Evolutionary conservation across 1,284 basidiomycete species (phyloP), one percentile per base, ranked within the genome.

Genomic region (Ceratobasidium sp.): DNA sequence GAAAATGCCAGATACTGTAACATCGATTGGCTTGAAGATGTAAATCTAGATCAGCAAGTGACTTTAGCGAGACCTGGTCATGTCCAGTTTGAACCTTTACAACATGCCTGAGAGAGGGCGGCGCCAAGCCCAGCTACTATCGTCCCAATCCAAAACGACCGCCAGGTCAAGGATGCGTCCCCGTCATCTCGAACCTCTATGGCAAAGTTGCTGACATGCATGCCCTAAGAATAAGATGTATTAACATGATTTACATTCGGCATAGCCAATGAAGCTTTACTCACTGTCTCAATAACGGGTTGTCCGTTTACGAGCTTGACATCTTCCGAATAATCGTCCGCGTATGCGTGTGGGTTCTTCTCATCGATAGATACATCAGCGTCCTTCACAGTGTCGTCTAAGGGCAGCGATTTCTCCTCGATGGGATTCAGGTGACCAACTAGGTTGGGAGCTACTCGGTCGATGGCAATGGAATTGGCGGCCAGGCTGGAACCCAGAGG

Each of bases 141-240:
- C 0, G 91, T 89, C 0, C 90, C 91, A 12, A 92, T 82, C 38
- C 89, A 81, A 23, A 90, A 80, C 10, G 89, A 90, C 20, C 91
- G 87, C 80, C 92, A 88, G 0, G 91, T 92, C 33, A 91, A 81
- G 0, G 89, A 85, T 3, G 86, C 84, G 77, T 91, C 91, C 1
- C 86, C 88, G 81, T 92, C 91, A 82, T 93, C 91, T 35, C 90
- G 86, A 38, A 88, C 74, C 80, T 91, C 89, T 73, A 93, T 86
- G 20, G 90, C 87, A 80, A 87, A 89, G 70, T 87, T 86, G 1
- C 90, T 90, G 46, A 92, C 91, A 81, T 93, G 91, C 50, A 80
- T 82, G 33, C 90, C 90, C 38, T 84, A 64, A n/a, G 16, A 14
- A 48, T 27, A 52, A 27, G 12, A 62, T 80, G 80, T 46, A 80